Conservation (phyloP, 148 eudicot species). For the Polygonum maritimum region DNA sequence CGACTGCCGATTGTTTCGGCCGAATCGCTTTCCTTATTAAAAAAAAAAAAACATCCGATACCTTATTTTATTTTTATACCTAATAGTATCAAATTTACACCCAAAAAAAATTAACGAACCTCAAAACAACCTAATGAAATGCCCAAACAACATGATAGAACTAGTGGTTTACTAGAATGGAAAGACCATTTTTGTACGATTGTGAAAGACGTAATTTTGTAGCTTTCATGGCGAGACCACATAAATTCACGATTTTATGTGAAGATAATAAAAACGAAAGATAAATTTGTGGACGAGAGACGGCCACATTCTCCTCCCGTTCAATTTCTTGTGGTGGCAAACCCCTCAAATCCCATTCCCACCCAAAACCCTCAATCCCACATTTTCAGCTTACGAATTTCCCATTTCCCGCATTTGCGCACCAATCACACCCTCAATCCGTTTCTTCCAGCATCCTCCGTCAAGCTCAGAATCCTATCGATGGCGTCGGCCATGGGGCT, state of each 20-base stretch:
- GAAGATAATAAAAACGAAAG: background rate
- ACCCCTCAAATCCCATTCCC: background rate
- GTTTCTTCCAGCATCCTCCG: background rate
- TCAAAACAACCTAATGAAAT: too few relatives aligned
- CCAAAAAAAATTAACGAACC: too few relatives aligned
- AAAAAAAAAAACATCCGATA: too few relatives aligned
- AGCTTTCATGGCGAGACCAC: background rate
- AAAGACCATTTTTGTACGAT: too few relatives aligned
- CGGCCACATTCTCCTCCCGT: background rate
- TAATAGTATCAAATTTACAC: too few relatives aligned
- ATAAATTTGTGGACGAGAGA: background rate
- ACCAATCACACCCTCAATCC: background rate
- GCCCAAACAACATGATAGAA: too few relatives aligned
- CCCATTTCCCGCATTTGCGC: background rate
- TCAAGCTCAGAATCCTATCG: background rate
- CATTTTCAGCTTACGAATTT: background rate
- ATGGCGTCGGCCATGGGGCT: constrained; percentile 11
- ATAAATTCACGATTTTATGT: background rate
- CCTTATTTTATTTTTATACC: too few relatives aligned
- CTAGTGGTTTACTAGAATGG: too few relatives aligned
- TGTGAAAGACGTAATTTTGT: too few relatives aligned
- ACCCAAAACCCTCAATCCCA: background rate
- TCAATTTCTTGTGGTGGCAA: background rate
- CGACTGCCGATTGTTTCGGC: too few relatives aligned
- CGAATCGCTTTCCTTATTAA: too few relatives aligned